These are phyloP conservation scores for Dalechampia spathulata DNA, from an alignment of 441 rosid species.

Conservation along the genomic window DNA sequence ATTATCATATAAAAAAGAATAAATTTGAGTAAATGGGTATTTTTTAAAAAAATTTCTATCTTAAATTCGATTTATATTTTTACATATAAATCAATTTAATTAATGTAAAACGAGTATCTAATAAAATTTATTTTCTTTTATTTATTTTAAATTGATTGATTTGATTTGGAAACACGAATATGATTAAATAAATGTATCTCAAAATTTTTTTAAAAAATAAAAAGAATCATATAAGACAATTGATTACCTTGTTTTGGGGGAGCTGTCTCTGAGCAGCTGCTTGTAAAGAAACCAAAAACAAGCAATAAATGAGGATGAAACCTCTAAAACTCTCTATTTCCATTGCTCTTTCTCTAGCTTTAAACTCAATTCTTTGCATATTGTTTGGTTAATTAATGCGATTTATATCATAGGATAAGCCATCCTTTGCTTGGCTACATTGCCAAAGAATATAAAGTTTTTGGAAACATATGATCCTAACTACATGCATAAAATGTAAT, in stretches of 20 bases:
- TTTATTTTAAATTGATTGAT: background rate
- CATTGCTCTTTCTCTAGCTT: background rate
- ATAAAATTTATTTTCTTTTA: too few relatives aligned
- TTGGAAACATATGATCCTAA: background rate
- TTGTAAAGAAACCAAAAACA: slow-evolving; percentile 23
- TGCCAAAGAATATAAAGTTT: slow-evolving; percentile 12
- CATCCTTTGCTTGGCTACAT: slow-evolving; percentile 28
- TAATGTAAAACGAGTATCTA: too few relatives aligned
- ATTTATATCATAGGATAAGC: slow-evolving; percentile 10
- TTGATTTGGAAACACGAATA: too few relatives aligned
- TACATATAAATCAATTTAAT: too few relatives aligned
- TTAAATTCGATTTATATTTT: too few relatives aligned
- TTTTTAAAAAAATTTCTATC: too few relatives aligned
- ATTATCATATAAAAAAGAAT: too few relatives aligned
- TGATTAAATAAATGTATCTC: too few relatives aligned
- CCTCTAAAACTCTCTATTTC: slow-evolving; percentile 14
- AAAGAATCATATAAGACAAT: background rate
- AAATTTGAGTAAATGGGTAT: too few relatives aligned
- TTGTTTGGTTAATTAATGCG: too few relatives aligned
- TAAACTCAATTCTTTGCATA: background rate
- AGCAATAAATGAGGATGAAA: slow-evolving; percentile 21
- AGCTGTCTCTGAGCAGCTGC: slow-evolving; percentile 19
- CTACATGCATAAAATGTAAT: background rate
- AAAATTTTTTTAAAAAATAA: background rate
- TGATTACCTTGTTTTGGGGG: slow-evolving; percentile 23